These are phyloP conservation scores for Populus euphratica DNA, from an alignment of 345 rosid genomes.

Conservation along the genomic window DNA sequence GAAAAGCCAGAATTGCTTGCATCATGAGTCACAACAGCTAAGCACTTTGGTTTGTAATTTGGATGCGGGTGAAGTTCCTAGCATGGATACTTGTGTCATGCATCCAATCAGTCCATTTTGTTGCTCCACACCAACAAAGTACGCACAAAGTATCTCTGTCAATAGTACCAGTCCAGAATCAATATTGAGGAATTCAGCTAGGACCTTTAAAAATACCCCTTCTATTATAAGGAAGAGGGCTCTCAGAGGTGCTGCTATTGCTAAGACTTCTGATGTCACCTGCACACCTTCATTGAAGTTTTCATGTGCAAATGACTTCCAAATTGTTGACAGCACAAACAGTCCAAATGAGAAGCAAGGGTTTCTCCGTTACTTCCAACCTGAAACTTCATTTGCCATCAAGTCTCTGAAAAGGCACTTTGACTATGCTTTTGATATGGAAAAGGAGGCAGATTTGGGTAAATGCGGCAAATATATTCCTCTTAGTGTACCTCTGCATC, in stretches of 20 bases:
- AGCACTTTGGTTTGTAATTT: not conserved
- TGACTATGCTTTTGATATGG: slow-evolving; percentile 9
- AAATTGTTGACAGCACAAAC: not conserved
- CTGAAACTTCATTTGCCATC: not conserved
- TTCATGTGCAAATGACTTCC: not conserved
- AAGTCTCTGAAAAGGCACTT: slow-evolving; percentile 11
- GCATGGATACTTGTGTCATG: not conserved
- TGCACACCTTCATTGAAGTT: slow-evolving; percentile 9
- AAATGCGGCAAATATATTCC: not conserved
- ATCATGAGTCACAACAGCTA: not conserved
- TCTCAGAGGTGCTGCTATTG: not conserved
- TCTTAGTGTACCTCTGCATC: not conserved
- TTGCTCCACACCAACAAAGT: not conserved
- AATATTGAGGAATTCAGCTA: slow-evolving; percentile 21
- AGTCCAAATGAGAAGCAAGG: not conserved
- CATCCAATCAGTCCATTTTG: not conserved
- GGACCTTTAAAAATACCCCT: slow-evolving; percentile 24
- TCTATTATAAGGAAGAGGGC: slow-evolving; percentile 23
- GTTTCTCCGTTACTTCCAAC: not conserved
- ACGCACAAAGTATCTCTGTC: not conserved
- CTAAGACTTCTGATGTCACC: not conserved
- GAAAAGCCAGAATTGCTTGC: slow-evolving; percentile 3
- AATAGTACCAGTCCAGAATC: slow-evolving; percentile 13
- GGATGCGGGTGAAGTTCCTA: not conserved
- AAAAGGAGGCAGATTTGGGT: not conserved